phyloP scores from a whole-genome alignment of 192 early-diverging fungal genomes.

The Rhizophagus sp. region DNA sequence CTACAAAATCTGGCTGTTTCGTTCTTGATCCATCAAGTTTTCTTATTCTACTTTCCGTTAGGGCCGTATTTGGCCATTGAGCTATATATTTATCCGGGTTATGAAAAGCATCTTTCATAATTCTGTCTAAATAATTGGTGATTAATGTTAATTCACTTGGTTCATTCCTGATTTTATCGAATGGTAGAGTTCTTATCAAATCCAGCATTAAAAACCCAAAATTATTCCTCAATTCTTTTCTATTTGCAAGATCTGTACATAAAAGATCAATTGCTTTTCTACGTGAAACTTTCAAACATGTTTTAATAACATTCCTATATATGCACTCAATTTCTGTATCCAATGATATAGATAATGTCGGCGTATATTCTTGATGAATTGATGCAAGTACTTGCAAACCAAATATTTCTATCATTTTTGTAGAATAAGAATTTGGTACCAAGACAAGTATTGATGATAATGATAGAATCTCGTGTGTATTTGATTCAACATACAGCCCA shows the following conservation, averaged over 20 bases:
- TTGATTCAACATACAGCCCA: slow-evolving; percentile 3
- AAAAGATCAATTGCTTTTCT: not conserved
- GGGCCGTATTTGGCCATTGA: slow-evolving; percentile 11
- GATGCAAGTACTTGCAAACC: not conserved
- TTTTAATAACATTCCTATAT: not conserved
- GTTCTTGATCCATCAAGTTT: not conserved
- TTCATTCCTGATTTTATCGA: too few relatives aligned
- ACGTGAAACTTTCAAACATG: not conserved
- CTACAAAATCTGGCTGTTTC: slow-evolving; percentile 21
- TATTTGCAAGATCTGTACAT: not conserved
- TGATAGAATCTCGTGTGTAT: slow-evolving; percentile 8
- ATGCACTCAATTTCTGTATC: not conserved
- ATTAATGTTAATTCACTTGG: slow-evolving; percentile 8
- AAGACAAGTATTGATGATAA: slow-evolving; percentile 9
- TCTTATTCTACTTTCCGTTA: slow-evolving; percentile 3
- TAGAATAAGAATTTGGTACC: not conserved
- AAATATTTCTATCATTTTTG: not conserved
- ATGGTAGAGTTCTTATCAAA: not conserved
- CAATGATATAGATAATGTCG: not conserved
- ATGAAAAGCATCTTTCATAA: slow-evolving; percentile 4
- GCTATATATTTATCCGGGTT: slow-evolving; percentile 2
- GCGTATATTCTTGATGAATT: not conserved
- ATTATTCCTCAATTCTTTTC: not conserved
- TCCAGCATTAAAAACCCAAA: slow-evolving; percentile 3
- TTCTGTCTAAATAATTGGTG: slow-evolving; percentile 13